phyloP scores from a whole-genome alignment of 2,329 filamentous ascomycete genomes.

The Fusarium oligoseptatum region DNA sequence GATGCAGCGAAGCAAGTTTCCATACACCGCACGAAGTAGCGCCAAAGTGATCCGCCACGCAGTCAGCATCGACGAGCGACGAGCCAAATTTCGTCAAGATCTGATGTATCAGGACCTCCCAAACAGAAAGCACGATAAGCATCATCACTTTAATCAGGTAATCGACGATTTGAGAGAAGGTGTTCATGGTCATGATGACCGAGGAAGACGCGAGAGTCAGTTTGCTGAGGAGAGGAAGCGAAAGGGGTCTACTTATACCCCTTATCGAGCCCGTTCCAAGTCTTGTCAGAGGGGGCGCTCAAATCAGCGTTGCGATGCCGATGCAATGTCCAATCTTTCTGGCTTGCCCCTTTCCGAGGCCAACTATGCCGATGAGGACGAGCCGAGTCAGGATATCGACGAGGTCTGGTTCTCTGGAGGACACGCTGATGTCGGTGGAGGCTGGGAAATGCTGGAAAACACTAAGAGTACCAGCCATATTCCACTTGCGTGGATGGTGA shows the following conservation, averaged over 20 bases:
- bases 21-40: constrained; percentile 71
- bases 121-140: constrained; percentile 29
- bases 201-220: constrained; percentile 34
- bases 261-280: constrained; percentile 58
- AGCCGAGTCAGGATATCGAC: constrained; percentile 76
- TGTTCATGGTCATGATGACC: constrained; percentile 21
- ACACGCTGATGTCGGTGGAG: constrained; percentile 84
- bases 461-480: constrained; percentile 76
- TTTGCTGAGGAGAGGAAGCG: constrained; percentile 24
- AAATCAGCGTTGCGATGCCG: constrained; percentile 34
- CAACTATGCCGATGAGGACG: constrained; percentile 60
- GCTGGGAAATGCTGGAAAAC: constrained; percentile 72
- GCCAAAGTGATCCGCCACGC: constrained; percentile 76
- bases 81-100: constrained; percentile 80
- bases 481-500: constrained; percentile 78
- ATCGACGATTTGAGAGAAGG: constrained; percentile 38
- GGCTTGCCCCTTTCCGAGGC: constrained; percentile 44
- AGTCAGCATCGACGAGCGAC: constrained; percentile 77
- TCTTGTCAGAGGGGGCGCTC: constrained; percentile 49
- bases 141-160: constrained; percentile 43
- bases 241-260: constrained; percentile 50
- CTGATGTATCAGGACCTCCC: constrained; percentile 68
- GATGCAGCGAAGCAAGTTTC: constrained; percentile 85
- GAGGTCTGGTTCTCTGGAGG: constrained; percentile 86
- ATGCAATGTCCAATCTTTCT: constrained; percentile 50